Percentiles rank a stretch among this genome's conserved stretches.
Conservation (phyloP, 2,329 filamentous ascomycete genomes). For the Fusarium napiforme region DNA sequence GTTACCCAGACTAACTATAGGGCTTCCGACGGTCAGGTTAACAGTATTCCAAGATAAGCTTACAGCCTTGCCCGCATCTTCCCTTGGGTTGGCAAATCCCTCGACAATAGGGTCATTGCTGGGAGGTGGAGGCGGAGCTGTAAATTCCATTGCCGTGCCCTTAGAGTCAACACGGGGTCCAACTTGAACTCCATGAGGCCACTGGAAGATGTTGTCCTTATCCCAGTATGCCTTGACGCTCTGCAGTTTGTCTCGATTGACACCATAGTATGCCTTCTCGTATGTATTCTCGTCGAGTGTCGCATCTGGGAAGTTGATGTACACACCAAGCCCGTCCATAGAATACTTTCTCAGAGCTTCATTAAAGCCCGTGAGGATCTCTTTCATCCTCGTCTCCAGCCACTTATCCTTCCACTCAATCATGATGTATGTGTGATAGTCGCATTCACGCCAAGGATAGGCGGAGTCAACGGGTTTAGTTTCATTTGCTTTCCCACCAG, state of each 20-base stretch:
- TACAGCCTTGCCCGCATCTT: background rate
- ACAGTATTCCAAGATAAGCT: background rate
- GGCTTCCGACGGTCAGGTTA: accelerated
- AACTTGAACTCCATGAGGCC: conserved; percentile 41
- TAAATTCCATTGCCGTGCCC: accelerated
- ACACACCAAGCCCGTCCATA: conserved; percentile 37
- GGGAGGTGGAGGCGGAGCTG: accelerated
- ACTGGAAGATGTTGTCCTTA: conserved; percentile 42
- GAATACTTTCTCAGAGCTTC: conserved; percentile 33
- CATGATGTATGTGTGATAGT: conserved; percentile 47
- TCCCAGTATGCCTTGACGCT: conserved; percentile 47
- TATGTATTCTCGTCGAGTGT: conserved; percentile 3
- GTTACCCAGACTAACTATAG: background rate
- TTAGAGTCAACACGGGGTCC: accelerated
- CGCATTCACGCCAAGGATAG: conserved; percentile 45
- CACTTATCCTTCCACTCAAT: conserved; percentile 48
- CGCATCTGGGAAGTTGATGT: conserved; percentile 47
- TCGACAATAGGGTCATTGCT: accelerated
- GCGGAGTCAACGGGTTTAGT: too few relatives aligned
- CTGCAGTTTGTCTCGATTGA: conserved; percentile 40
- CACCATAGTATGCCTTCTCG: conserved; percentile 48
- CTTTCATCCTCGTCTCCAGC: conserved; percentile 43
- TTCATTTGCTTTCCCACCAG: conserved; percentile 39
- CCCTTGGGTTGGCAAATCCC: background rate
- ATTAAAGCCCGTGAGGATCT: background rate